A percentile compares a stretch with the other conserved stretches of the same genome.
These are phyloP conservation scores for Lentinula guzmanii DNA, from an alignment of 768 basidiomycete species.

Conservation along the genomic window DNA sequence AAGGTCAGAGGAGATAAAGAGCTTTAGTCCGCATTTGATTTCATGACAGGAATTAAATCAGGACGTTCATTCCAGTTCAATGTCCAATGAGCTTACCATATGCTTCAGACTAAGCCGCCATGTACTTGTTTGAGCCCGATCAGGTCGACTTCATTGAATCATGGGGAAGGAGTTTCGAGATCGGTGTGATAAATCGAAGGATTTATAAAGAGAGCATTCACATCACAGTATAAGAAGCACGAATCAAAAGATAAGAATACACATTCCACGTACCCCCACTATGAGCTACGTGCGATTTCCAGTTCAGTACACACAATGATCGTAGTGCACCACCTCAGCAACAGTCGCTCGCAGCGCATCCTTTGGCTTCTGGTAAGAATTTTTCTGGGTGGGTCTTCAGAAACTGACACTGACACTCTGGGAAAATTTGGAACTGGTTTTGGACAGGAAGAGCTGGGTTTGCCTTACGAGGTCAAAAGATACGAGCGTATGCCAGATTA, in stretches of 20 bases:
- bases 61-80: too few relatives aligned
- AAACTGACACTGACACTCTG: background rate
- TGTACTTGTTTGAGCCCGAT: too few relatives aligned
- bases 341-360: constrained; percentile 14
- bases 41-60: too few relatives aligned
- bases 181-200: background rate
- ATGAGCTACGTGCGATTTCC: too few relatives aligned
- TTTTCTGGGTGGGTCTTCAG: background rate
- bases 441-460: constrained; percentile 45
- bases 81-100: background rate
- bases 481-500: constrained; percentile 25
- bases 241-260: background rate
- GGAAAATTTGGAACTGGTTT: background rate
- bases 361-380: constrained; percentile 28
- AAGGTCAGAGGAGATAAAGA: too few relatives aligned
- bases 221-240: too few relatives aligned
- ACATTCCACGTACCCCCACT: background rate
- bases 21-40: too few relatives aligned
- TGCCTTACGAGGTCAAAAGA: constrained; percentile 36
- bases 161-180: background rate
- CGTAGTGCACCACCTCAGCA: background rate
- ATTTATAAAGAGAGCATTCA: background rate
- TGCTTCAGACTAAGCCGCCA: background rate
- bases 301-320: background rate
- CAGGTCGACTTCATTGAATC: background rate